Evolutionary conservation across 768 basidiomycete genomes (phyloP).

Genomic region (Royoungia palumana): DNA sequence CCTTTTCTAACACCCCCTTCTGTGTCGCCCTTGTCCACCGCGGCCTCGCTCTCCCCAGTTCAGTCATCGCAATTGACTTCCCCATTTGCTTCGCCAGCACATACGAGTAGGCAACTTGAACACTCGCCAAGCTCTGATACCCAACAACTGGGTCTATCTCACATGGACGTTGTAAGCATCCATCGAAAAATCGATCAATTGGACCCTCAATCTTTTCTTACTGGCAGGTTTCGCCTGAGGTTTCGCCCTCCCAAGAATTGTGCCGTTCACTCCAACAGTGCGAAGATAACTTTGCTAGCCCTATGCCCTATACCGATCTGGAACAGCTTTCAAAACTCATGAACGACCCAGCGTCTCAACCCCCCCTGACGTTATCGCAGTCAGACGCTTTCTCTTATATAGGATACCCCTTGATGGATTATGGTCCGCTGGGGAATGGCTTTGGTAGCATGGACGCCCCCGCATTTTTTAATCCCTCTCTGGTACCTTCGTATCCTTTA

Average conservation of each 20-base stretch:
- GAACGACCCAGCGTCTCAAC: background rate
- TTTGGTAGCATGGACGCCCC: background rate
- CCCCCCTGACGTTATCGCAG: background rate
- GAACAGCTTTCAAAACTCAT: constrained; percentile 1
- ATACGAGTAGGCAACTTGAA: constrained; percentile 2
- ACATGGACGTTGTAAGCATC: constrained; percentile 28
- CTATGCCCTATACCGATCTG: background rate
- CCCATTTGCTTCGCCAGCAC: constrained; percentile 9
- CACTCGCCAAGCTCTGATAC: constrained; percentile 22
- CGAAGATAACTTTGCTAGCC: background rate
- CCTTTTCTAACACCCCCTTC: constrained; percentile 1
- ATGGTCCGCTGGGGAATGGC: background rate
- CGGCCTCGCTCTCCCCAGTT: constrained; percentile 12
- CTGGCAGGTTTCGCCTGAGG: constrained; percentile 30
- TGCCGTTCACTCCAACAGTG: background rate
- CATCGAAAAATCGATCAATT: background rate
- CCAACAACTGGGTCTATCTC: constrained; percentile 20
- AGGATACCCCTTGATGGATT: background rate
- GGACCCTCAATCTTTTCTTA: background rate
- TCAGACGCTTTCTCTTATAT: background rate
- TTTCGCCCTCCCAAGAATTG: constrained; percentile 13
- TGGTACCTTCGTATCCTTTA: background rate
- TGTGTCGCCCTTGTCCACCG: constrained; percentile 3
- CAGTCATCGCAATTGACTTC: constrained; percentile 15
- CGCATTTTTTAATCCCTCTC: constrained; percentile 1